A percentile compares a stretch with the other conserved stretches of the same genome.
Conservation (phyloP, 768 basidiomycete genomes). For the Agrocybe praecox region DNA sequence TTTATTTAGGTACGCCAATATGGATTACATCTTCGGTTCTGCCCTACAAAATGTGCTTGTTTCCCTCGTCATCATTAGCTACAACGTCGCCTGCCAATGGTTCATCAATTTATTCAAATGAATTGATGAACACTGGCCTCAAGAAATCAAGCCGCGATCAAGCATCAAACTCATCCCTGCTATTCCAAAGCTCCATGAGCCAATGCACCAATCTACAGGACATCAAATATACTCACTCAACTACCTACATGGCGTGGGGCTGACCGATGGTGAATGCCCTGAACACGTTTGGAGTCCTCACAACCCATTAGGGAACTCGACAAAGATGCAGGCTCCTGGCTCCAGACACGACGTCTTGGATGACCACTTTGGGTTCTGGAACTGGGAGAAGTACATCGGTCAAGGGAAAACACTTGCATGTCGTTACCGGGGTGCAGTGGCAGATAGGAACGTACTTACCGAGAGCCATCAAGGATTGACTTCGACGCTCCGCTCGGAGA, state of each 20-base stretch:
- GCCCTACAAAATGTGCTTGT: background rate
- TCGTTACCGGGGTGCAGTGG: background rate
- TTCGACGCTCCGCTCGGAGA: background rate
- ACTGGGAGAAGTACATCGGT: background rate
- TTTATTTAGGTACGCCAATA: background rate
- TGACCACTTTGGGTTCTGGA: slow-evolving; percentile 2
- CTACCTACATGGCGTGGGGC: background rate
- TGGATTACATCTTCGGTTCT: background rate
- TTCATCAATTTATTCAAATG: background rate
- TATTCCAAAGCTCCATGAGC: slow-evolving; percentile 1
- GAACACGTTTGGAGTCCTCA: background rate
- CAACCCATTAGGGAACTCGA: background rate
- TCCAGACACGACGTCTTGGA: background rate
- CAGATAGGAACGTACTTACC: background rate
- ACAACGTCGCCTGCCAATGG: background rate
- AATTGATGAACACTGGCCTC: background rate
- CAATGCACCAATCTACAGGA: background rate
- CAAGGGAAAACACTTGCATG: background rate
- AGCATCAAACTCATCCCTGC: background rate
- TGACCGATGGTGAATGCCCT: background rate
- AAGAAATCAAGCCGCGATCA: background rate
- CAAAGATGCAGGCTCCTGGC: background rate
- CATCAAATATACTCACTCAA: background rate
- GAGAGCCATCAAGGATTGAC: background rate
- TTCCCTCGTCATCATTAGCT: background rate